Evolutionary conservation across 2,329 filamentous ascomycete species (phyloP), one percentile per base, ranked within the genome.

Genomic region (Ophiostoma sp.): DNA sequence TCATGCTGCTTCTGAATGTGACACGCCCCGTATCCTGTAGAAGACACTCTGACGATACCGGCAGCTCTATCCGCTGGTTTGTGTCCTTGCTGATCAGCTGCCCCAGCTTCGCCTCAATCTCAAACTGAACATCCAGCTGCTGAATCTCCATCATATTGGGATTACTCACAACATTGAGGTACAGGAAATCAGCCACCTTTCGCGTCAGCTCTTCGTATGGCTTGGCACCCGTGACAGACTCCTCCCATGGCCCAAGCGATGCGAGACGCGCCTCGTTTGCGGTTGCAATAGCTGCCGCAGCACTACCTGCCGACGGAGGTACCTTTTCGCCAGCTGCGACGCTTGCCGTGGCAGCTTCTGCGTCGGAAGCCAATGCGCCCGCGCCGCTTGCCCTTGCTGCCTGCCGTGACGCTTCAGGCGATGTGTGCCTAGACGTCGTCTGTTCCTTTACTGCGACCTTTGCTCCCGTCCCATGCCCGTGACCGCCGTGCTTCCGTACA

Each of bases 51-150:
- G 91, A 89, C 36, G 83, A 77, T 4, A 95, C 83, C 5, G 87
- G 86, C 9, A 93, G 78, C 9, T 84, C 80, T 40, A 93, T 80
- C n/a, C 92, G 85, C 64, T 88, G 82, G 68, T 89, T 86, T 6
- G 87, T 90, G 70, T 89, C 85, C 75, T 87, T 87, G 76, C 92
- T 88, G 69, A 94, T 85, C 14, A 98, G 83, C 40, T 87, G 89
- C 18, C 95, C 95, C 64, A 98, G 82, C 77, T 98, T 98, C 9
- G 93, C 95, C 79, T 99, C 95, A 67, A 99, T 91, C 78, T 99
- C 95, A 67, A 97, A 88, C 70, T 92, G 85, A 14, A 93, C 89
- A 6, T 87, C 87, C 16, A 85, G 83, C 66, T 84, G 84, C 16
- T 81, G 78, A 27, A 90, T 84, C 72, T 90, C 87, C 44, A 83